Evolutionary conservation across 148 eudicot genomes (phyloP).

Genomic region (Spergularia bocconei): DNA sequence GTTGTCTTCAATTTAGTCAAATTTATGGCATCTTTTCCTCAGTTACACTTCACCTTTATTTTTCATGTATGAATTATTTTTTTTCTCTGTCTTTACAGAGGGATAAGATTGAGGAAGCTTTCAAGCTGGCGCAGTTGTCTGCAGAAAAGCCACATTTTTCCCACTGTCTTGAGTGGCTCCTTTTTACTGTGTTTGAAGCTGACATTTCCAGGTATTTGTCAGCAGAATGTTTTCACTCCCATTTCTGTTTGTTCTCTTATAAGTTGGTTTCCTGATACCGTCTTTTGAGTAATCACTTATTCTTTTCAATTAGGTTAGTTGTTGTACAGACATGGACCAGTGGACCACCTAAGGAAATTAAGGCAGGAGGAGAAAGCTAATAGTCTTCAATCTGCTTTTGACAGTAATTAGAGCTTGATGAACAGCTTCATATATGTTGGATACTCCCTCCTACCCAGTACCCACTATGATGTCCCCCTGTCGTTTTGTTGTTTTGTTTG

Average conservation of each 20-base stretch:
- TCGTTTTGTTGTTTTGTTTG: no score
- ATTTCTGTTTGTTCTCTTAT: not conserved
- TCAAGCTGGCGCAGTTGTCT: constrained; percentile 79
- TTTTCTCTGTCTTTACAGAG: constrained; percentile 46
- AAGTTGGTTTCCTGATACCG: not conserved
- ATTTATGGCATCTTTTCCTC: constrained; percentile 9
- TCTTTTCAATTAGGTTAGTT: no score
- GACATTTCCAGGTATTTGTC: constrained; percentile 79
- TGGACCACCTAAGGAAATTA: no score
- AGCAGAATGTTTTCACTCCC: not conserved
- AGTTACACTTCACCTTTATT: constrained; percentile 1
- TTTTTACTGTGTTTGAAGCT: constrained; percentile 96
- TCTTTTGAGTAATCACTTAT: not conserved
- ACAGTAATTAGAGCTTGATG: no score
- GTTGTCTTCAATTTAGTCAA: not conserved
- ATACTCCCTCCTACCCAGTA: no score
- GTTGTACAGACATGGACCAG: no score
- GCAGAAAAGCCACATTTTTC: constrained; percentile 97
- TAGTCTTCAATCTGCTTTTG: no score
- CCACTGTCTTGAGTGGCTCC: constrained; percentile 98
- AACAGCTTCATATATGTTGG: no score
- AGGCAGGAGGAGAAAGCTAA: no score
- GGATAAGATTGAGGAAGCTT: constrained; percentile 91
- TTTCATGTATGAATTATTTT: not conserved
- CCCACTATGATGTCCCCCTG: no score